Percentiles rank a stretch among this genome's conserved stretches.
Evolutionary conservation across 106 monocot species (phyloP).

Genomic region (Apostasia ramifera): DNA sequence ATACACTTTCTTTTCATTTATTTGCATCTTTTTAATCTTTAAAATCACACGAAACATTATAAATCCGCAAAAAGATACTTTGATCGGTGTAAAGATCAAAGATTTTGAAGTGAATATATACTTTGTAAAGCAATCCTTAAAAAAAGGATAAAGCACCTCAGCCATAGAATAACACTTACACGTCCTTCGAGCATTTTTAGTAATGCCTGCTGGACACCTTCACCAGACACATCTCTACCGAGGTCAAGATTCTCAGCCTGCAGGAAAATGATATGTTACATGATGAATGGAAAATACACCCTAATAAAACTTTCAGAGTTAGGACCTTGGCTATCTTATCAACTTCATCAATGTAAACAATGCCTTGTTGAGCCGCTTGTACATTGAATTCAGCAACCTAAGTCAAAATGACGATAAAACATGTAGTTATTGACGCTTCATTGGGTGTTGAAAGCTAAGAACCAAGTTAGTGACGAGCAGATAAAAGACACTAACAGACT

Average conservation of each 20-base stretch:
- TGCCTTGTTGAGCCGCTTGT: conserved; percentile 94
- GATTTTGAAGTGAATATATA: too few species aligned
- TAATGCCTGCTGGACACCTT: conserved; percentile 98
- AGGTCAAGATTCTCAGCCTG: conserved; percentile 78
- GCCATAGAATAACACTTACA: conserved; percentile 38
- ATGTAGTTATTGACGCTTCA: too few species aligned
- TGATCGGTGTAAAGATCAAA: too few species aligned
- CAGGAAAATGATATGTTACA: conserved; percentile 4
- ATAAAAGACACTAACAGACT: too few species aligned
- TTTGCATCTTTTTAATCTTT: too few species aligned
- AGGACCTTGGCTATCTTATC: conserved; percentile 95
- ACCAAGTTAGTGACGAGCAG: too few species aligned
- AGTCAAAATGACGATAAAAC: background rate
- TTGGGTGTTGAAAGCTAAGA: too few species aligned
- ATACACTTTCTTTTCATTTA: too few species aligned
- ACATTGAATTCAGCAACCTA: conserved; percentile 91
- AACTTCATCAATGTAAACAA: conserved; percentile 99
- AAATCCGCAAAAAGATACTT: too few species aligned
- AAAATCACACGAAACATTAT: too few species aligned
- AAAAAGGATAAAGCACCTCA: background rate
- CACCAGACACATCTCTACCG: conserved; percentile 96
- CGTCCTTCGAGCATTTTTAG: conserved; percentile 98
- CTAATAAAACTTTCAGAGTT: background rate
- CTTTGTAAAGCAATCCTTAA: background rate
- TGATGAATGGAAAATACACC: background rate